Evolutionary conservation across 495 filamentous ascomycete species (phyloP).

Genomic region (Tetracladium marchalianum): DNA sequence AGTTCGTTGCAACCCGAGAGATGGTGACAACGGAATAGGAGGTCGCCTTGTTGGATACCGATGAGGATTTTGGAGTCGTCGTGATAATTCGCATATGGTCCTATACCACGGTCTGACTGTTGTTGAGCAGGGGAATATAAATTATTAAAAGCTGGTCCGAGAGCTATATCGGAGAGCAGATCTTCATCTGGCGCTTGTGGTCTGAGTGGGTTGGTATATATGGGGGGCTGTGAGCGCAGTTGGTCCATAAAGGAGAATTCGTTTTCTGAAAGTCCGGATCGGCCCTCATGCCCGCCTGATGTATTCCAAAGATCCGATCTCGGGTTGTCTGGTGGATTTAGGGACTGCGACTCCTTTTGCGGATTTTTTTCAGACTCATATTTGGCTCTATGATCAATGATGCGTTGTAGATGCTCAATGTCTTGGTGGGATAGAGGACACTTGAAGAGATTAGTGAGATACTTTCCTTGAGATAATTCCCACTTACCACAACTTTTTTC

Average conservation of each 20-base stretch:
- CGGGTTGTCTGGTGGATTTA: constrained; percentile 1
- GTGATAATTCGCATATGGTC: constrained; percentile 10
- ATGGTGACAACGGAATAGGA: constrained; percentile 11
- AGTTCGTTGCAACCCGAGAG: constrained; percentile 4
- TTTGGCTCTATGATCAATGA: no score
- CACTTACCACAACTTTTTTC: constrained; percentile 13
- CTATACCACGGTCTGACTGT: background rate
- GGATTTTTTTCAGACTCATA: background rate
- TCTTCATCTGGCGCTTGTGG: constrained; percentile 3
- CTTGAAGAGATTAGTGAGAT: constrained; percentile 3
- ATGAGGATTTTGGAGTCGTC: constrained; percentile 11
- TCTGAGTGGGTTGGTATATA: constrained; percentile 1
- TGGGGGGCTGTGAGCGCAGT: no score
- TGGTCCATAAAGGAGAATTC: background rate
- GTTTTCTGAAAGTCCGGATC: background rate
- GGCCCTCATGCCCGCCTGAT: background rate
- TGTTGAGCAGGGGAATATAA: background rate
- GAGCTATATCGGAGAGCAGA: background rate
- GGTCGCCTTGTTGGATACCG: background rate
- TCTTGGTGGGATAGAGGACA: constrained; percentile 19
- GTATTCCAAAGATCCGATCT: no score
- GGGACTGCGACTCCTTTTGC: background rate
- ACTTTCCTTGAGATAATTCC: background rate
- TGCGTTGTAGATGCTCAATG: constrained; percentile 7
- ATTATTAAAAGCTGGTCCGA: background rate